A percentile compares a stretch with the other conserved stretches of the same genome.
Conservation (phyloP, 331 rosid species). For the Malus hybrid region DNA sequence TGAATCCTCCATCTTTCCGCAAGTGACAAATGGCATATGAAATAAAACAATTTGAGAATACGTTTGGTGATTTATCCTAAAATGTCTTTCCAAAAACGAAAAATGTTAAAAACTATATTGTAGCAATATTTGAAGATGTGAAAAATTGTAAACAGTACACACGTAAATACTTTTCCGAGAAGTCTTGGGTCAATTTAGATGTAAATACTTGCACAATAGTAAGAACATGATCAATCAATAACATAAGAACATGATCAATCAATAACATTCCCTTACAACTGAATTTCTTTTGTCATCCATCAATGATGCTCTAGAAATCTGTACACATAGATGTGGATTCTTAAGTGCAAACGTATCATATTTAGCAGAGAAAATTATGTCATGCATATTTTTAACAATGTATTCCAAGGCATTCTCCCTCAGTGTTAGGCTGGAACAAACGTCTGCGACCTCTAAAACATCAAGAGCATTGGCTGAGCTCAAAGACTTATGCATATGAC, state of each 20-base stretch:
- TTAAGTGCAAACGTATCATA: conserved; percentile 59
- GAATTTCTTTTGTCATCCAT: conserved; percentile 29
- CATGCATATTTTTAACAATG: conserved; percentile 47
- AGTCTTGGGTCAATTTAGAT: not conserved
- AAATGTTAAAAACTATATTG: not conserved
- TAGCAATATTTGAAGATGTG: not conserved
- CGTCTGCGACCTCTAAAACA: conserved; percentile 56
- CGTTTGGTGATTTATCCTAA: too few species aligned
- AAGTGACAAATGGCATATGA: too few species aligned
- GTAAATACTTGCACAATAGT: not conserved
- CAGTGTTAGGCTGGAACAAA: conserved; percentile 40
- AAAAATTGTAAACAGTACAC: not conserved
- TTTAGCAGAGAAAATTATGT: conserved; percentile 36
- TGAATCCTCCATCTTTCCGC: too few species aligned
- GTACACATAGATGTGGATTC: conserved; percentile 66
- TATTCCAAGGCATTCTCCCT: conserved; percentile 53
- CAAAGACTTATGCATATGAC: conserved; percentile 34
- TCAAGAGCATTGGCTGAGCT: conserved; percentile 45
- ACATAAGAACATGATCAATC: not conserved
- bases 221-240: not conserved
- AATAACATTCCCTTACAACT: not conserved
- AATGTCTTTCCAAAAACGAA: too few species aligned
- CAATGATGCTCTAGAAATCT: conserved; percentile 53
- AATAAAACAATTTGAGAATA: too few species aligned
- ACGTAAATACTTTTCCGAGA: too few species aligned